A percentile compares a stretch with the other conserved stretches of the same genome.
These are phyloP conservation scores for Chrysoporthe austroafricana DNA, from an alignment of 2,329 filamentous ascomycete species.

Conservation along the genomic window DNA sequence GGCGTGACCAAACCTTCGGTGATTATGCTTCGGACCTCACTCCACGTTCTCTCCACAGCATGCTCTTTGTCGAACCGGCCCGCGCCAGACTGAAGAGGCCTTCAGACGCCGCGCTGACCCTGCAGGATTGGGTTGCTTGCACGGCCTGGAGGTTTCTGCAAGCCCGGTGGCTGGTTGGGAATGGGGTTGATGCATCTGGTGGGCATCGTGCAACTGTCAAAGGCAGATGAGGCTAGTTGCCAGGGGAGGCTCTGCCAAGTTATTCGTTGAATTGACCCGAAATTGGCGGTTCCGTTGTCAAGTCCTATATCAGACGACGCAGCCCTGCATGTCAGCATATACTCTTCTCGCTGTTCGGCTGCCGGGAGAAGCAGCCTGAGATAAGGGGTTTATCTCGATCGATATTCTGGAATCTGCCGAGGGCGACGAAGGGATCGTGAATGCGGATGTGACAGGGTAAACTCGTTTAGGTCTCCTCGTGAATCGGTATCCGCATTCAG, in stretches of 20 bases:
- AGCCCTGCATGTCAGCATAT: conserved; percentile 20
- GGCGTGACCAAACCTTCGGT: background rate
- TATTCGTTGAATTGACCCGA: conserved; percentile 10
- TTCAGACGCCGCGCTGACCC: background rate
- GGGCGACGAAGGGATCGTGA: conserved; percentile 14
- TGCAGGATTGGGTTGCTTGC: background rate
- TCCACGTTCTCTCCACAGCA: background rate
- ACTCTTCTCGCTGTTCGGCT: background rate
- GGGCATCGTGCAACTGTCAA: conserved; percentile 7
- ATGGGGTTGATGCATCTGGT: background rate
- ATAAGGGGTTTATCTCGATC: conserved; percentile 17
- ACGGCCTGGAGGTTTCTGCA: background rate
- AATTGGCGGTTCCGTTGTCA: conserved; percentile 8
- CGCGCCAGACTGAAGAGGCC: background rate
- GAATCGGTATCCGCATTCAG: conserved; percentile 15
- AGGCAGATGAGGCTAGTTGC: background rate
- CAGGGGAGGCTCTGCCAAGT: background rate
- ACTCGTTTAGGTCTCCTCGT: conserved; percentile 9
- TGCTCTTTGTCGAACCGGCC: background rate
- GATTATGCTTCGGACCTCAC: background rate
- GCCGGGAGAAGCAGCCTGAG: conserved; percentile 3
- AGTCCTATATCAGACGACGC: conserved; percentile 26
- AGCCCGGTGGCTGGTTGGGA: background rate
- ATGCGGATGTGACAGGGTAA: conserved; percentile 18
- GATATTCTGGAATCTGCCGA: conserved; percentile 20